Evolutionary conservation across 306 rosid species (phyloP), one percentile per base, ranked within the genome.

Genomic region (Lathyrus oleraceus): DNA sequence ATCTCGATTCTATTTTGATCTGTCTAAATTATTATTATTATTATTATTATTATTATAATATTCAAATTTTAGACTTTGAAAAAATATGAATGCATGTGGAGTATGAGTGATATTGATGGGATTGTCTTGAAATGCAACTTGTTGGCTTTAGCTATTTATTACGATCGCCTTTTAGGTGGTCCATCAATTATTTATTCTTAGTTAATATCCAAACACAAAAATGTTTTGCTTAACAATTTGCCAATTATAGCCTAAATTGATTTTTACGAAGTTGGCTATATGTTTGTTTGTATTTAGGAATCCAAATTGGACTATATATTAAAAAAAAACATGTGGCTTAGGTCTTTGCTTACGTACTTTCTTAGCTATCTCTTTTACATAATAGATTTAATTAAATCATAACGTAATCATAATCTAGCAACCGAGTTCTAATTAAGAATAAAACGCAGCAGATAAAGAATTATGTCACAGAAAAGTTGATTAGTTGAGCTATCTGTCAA

Each of bases 141-240:
- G 67, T 60, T 71, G 69, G 81, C 84, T 81, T 81, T 81, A 71
- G 25, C 71, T 54, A 81, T 76, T 81, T 71, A 76, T 71, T 58
- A 44, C 59, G 68, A 66, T 60, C 57, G 19, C 71, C 70, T 70
- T 74, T 80, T 80, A 10, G 67, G 75, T 75, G 78, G 75, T 52
- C 84, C 84, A 76, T 70, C 67, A 14, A 43, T 71, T 52, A 71
- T 71, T 71, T 52, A 71, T 71, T 76, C 65, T 52, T 35, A 66
- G 60, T 57, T 57, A 44, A 74, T 56, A 27, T 80, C 52, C 79
- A 69, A 49, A 49, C 23, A 25, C n/a, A 64, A 57, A 49, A 70
- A 28, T 40, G n/a, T 48, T 15, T 66, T 32, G 71, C 53, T 43
- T 12, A 57, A 15, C 38, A 75, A 21, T 80, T 80, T 80, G 15